Base-by-base conservation (phyloP, 345 rosid genomes). In the Arabis hirsuta region DNA sequence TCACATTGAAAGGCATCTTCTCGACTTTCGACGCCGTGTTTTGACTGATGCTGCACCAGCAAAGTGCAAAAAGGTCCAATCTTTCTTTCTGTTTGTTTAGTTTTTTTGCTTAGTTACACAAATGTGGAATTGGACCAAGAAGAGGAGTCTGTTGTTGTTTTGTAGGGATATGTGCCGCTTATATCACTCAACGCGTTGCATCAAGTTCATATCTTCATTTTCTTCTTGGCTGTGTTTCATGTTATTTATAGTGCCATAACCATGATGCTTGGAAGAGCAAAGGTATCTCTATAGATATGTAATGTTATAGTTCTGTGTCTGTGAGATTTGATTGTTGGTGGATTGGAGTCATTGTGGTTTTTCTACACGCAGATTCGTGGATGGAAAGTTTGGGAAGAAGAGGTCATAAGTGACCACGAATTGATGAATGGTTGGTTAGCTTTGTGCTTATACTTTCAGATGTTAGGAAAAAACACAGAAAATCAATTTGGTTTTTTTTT, bases 161-260 rank as follows among this genome's bases (percentile, higher is more conserved):
- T 76, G 59, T 53, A 88, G 98, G 99, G 88, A n/a, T 36, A 79
- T n/a, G 87, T 85, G 58, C 88, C 96, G 6, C 86, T 91, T 58
- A 90, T 96, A 77, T 90, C 99, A 22, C 32, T 81, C 52, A 68
- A 90, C 31, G 99, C 87, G 29, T 72, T 96, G 73, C 99, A 92
- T 79, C 99, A 96, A 77, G 56, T 96, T 70, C 98, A 92, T 74
- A 96, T 92, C 54, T 92, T 90, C 81, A 87, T 92, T 5, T 96
- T 92, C 85, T 96, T 96, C 76, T 84, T 92, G 69, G 98, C 99
- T 46, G 92, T 86, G 76, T 92, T 96, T 73, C 99, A 96, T 73
- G 97, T 92, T 39, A 29, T 83, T 12, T 87, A 90, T 54, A 86
- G 99, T 71, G 90, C 86, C 14, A 47, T 81, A 20, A 90, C 91